Evolutionary conservation across 2,329 filamentous ascomycete species (phyloP).

Genomic region (Beauveria caledonica): DNA sequence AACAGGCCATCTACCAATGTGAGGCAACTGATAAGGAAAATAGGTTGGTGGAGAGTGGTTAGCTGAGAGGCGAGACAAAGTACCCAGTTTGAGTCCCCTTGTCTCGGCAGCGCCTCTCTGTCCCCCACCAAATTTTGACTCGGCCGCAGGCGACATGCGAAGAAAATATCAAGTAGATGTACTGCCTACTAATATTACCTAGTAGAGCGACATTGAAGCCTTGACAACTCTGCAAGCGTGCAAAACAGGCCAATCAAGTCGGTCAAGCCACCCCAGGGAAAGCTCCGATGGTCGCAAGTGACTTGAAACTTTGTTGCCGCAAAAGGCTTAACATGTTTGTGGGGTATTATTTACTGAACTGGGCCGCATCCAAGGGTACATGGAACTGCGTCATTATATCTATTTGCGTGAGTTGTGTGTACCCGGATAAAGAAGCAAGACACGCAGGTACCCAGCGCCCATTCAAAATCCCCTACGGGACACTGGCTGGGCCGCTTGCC

Average conservation of each 20-base stretch:
- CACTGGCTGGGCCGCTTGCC: neutral
- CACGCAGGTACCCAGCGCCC: neutral
- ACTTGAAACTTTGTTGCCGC: neutral
- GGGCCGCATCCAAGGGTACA: neutral
- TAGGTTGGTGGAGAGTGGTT: neutral
- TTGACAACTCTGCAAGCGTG: too few species aligned
- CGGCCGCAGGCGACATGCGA: constrained; percentile 9
- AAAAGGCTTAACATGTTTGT: neutral
- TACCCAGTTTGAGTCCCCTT: too few species aligned
- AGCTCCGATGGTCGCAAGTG: constrained; percentile 10
- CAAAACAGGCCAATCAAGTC: too few species aligned
- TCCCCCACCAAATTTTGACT: neutral
- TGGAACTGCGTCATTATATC: neutral
- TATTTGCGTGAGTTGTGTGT: neutral
- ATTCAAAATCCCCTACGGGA: neutral
- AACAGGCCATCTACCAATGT: neutral
- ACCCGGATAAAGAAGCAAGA: neutral
- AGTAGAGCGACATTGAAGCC: too few species aligned
- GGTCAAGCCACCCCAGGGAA: neutral
- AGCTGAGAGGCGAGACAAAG: neutral
- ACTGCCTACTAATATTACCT: neutral
- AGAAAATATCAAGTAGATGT: too few species aligned
- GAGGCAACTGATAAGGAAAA: constrained; percentile 5
- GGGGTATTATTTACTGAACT: too few species aligned
- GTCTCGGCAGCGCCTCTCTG: neutral